phyloP scores from a whole-genome alignment of 768 basidiomycete genomes.

The Pholiota conissans region DNA sequence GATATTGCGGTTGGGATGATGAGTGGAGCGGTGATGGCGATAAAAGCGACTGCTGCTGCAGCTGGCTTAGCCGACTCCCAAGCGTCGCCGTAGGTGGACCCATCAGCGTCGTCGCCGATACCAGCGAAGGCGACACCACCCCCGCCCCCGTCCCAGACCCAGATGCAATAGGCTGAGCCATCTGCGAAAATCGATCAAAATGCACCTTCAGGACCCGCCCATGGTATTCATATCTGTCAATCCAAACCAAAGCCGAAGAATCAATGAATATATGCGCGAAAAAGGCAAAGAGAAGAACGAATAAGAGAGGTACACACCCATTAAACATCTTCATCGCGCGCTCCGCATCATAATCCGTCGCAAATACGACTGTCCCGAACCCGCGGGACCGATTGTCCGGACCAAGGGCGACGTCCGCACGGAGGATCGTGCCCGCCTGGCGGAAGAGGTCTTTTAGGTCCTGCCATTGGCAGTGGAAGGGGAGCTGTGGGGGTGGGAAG shows the following conservation, averaged over 20 bases:
- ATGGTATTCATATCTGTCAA: constrained; percentile 78
- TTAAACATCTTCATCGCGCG: constrained; percentile 87
- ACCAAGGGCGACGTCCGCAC: constrained; percentile 89
- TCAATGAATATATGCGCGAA: constrained; percentile 3
- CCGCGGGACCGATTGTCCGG: constrained; percentile 88
- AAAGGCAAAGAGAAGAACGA: constrained; percentile 8
- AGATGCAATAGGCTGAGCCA: constrained; percentile 8
- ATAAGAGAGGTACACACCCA: constrained; percentile 55
- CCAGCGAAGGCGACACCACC: not conserved
- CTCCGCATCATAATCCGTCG: constrained; percentile 81
- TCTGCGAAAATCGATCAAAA: constrained; percentile 76
- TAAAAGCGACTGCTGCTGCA: too few species aligned
- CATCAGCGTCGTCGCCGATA: not conserved
- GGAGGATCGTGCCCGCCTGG: constrained; percentile 83
- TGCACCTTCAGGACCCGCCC: constrained; percentile 88
- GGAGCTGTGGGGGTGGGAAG: constrained; percentile 59
- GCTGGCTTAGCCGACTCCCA: too few species aligned
- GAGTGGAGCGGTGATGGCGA: too few species aligned
- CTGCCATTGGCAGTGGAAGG: constrained; percentile 97
- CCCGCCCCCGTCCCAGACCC: not conserved
- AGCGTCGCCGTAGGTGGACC: not conserved
- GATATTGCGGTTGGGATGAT: too few species aligned
- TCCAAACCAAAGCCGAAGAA: not conserved
- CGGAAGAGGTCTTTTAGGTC: constrained; percentile 96
- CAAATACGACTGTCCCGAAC: constrained; percentile 90